phyloP scores from a whole-genome alignment of 139 green algal species.

The Chlamydomonas incerta region DNA sequence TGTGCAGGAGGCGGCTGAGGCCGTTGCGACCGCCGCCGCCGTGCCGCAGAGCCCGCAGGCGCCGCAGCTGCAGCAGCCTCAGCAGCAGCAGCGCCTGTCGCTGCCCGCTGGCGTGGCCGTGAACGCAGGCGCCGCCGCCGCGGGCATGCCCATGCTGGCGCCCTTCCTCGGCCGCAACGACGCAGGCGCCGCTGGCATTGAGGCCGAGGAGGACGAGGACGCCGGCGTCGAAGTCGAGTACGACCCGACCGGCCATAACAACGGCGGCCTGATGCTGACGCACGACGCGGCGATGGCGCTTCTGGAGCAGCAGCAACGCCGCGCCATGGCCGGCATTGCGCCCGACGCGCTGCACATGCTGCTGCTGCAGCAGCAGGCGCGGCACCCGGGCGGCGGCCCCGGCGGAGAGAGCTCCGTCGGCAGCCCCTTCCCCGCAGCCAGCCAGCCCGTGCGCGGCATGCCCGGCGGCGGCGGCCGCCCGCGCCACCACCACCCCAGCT shows the following conservation, averaged over 20 bases:
- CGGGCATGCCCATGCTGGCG: too few relatives aligned
- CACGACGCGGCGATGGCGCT: conserved; percentile 5
- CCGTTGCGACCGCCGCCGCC: too few relatives aligned
- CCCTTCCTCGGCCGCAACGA: not conserved
- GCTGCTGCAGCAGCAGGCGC: not conserved
- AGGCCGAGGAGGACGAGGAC: not conserved
- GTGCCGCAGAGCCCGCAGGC: too few relatives aligned
- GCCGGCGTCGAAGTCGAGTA: too few relatives aligned
- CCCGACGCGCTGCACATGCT: not conserved
- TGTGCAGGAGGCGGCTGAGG: too few relatives aligned
- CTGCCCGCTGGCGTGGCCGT: too few relatives aligned
- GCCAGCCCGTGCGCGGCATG: not conserved
- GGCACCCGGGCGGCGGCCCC: not conserved
- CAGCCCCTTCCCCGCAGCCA: not conserved
- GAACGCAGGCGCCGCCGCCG: too few relatives aligned
- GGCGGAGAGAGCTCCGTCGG: conserved; percentile 23
- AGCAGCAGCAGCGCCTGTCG: too few relatives aligned
- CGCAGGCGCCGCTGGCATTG: too few relatives aligned
- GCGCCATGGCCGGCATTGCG: not conserved
- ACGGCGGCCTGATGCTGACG: conserved; percentile 3
- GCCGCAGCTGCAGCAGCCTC: too few relatives aligned
- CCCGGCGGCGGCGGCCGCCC: conserved; percentile 21
- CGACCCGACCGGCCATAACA: not conserved
- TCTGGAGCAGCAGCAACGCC: conserved; percentile 1
- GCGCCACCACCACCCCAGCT: not conserved